These are phyloP conservation scores for Thecamonas trahens DNA, from an alignment of 78 protist species.

Conservation along the genomic window DNA sequence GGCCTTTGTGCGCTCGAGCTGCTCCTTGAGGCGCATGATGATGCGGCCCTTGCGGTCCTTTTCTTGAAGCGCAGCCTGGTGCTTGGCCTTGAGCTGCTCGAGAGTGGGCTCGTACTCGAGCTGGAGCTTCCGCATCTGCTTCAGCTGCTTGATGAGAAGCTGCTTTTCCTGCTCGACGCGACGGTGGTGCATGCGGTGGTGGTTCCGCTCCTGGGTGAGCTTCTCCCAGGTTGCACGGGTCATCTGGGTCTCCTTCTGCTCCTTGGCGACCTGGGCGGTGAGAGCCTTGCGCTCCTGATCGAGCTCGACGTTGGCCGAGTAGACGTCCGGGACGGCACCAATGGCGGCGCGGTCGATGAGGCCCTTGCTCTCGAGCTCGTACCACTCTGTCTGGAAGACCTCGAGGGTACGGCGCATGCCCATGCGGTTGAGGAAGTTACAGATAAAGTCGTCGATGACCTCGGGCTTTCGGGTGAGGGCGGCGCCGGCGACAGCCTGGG, in stretches of 20 bases:
- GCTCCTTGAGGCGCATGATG: too few species aligned
- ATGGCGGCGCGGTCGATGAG: too few species aligned
- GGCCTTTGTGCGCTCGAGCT: too few species aligned
- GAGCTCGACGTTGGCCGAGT: too few species aligned
- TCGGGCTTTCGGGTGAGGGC: conserved; percentile 26
- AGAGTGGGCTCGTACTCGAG: conserved; percentile 22
- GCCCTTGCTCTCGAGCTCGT: too few species aligned
- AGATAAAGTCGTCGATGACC: conserved; percentile 70
- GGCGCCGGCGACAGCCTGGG: too few species aligned
- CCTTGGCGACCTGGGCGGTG: too few species aligned
- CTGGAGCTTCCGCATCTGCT: conserved; percentile 19
- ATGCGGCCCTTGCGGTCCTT: too few species aligned
- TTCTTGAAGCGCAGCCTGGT: conserved; percentile 12
- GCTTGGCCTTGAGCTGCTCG: conserved; percentile 28
- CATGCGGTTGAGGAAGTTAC: conserved; percentile 50
- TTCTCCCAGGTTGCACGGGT: too few species aligned
- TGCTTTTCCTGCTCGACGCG: conserved; percentile 74
- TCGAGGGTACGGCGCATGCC: conserved; percentile 41
- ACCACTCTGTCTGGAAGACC: conserved; percentile 52
- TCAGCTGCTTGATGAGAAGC: conserved; percentile 41
- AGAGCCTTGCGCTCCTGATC: too few species aligned
- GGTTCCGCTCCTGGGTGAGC: conserved; percentile 71
- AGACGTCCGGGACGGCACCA: too few species aligned
- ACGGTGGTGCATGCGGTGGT: conserved; percentile 62
- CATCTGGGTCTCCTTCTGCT: too few species aligned